phyloP scores from a whole-genome alignment of 164 flowering plant genomes.

The Kingdonia uniflora region DNA sequence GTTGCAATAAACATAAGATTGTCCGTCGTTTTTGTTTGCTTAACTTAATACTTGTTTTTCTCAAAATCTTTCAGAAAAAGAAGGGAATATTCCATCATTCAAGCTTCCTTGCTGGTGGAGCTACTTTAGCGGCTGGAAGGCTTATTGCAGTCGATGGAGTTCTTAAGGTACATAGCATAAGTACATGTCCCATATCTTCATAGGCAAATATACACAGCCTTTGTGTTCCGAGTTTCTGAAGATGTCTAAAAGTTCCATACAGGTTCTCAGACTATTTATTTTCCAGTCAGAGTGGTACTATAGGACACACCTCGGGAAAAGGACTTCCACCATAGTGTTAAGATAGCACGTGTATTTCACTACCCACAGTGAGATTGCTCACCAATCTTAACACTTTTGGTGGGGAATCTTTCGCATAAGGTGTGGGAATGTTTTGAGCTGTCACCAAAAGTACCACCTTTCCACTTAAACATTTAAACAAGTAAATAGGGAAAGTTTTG shows the following conservation, averaged over 20 bases:
- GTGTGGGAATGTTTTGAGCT: no score
- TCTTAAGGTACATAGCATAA: no score
- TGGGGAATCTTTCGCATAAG: no score
- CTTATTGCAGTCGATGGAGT: slow-evolving; percentile 47
- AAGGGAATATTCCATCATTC: slow-evolving; percentile 91
- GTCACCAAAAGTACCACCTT: no score
- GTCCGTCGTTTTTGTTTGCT: neutral
- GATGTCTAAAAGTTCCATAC: no score
- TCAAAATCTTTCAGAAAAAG: slow-evolving; percentile 49
- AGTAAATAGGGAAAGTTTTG: no score
- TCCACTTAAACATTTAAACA: no score
- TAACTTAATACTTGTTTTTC: neutral
- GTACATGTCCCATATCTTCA: slow-evolving; percentile 53
- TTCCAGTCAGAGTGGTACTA: neutral
- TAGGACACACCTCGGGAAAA: neutral
- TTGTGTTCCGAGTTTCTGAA: neutral
- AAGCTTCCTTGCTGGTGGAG: slow-evolving; percentile 91
- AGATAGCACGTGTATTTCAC: neutral
- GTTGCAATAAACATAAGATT: neutral
- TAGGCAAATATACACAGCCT: slow-evolving; percentile 29
- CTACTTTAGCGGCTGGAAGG: slow-evolving; percentile 89
- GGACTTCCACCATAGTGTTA: neutral
- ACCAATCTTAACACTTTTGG: no score
- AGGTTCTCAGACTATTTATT: no score
- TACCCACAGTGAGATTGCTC: no score